phyloP scores from a whole-genome alignment of 2,329 filamentous ascomycete genomes.

The Mycosphaerella sp. region DNA sequence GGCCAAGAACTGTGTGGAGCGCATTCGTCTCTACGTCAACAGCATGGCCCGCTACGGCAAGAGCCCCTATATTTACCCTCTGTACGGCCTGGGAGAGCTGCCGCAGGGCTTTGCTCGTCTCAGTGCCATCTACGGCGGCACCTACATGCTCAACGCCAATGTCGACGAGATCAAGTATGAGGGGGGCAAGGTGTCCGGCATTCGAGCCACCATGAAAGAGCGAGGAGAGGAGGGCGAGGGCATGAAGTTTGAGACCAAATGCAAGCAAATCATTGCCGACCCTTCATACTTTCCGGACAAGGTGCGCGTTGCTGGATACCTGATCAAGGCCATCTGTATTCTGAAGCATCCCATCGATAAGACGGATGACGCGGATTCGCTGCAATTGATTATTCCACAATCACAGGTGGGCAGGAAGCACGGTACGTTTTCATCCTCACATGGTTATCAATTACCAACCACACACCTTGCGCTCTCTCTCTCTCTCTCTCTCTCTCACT shows the following conservation, averaged over 20 bases:
- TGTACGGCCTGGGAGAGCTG: slow-evolving; percentile 94
- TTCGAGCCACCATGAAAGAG: slow-evolving; percentile 95
- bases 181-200: slow-evolving; percentile 79
- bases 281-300: slow-evolving; percentile 94
- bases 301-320: slow-evolving; percentile 77
- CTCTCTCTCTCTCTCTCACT: not conserved
- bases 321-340: slow-evolving; percentile 95
- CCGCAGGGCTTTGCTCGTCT: slow-evolving; percentile 96
- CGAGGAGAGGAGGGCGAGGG: slow-evolving; percentile 63
- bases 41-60: slow-evolving; percentile 97
- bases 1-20: slow-evolving; percentile 79
- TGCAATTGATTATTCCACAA: slow-evolving; percentile 95
- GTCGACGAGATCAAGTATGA: slow-evolving; percentile 79
- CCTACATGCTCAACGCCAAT: slow-evolving; percentile 97
- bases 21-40: slow-evolving; percentile 94
- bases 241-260: slow-evolving; percentile 95
- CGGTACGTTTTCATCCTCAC: slow-evolving; percentile 50
- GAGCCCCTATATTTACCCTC: slow-evolving; percentile 98
- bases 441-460: too few relatives aligned
- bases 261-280: slow-evolving; percentile 91
- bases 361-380: slow-evolving; percentile 81
- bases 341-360: slow-evolving; percentile 89
- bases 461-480: too few relatives aligned
- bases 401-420: slow-evolving; percentile 96
- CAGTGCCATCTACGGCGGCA: slow-evolving; percentile 96